phyloP scores from a whole-genome alignment of 441 rosid genomes.

The Populus hybrid region DNA sequence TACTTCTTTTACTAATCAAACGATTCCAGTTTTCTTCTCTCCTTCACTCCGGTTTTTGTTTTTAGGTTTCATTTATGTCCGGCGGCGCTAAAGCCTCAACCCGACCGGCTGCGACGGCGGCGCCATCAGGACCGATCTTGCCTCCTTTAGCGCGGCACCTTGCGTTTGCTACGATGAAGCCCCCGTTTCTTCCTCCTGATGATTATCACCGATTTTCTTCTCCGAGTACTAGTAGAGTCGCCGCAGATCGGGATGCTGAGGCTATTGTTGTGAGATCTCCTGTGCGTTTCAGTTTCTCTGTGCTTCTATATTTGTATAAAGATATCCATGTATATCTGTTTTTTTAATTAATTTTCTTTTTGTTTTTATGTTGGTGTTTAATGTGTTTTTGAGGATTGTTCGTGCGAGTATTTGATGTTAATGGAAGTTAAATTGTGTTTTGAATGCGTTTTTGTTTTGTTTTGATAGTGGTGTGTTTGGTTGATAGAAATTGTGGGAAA shows the following conservation, averaged over 20 bases:
- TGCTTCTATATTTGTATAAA: background rate
- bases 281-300: conserved; percentile 41
- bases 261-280: conserved; percentile 73
- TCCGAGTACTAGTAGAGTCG: conserved; percentile 17
- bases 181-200: conserved; percentile 56
- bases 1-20: background rate
- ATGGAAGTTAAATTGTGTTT: background rate
- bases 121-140: no score
- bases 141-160: conserved; percentile 71
- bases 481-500: conserved; percentile 4
- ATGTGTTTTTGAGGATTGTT: no score
- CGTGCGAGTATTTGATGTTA: no score
- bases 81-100: conserved; percentile 47
- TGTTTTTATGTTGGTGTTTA: background rate
- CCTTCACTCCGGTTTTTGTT: conserved; percentile 4
- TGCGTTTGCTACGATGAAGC: conserved; percentile 67
- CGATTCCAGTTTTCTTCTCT: background rate
- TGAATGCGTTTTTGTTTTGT: background rate
- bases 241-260: conserved; percentile 58
- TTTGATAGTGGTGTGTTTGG: conserved; percentile 1
- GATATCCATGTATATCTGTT: background rate
- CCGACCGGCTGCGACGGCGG: background rate
- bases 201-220: conserved; percentile 67
- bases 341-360: background rate
- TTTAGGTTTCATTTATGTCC: conserved; percentile 34